Base-by-base conservation (phyloP, 2,329 filamentous ascomycete genomes). In the Trichothecium roseum region DNA sequence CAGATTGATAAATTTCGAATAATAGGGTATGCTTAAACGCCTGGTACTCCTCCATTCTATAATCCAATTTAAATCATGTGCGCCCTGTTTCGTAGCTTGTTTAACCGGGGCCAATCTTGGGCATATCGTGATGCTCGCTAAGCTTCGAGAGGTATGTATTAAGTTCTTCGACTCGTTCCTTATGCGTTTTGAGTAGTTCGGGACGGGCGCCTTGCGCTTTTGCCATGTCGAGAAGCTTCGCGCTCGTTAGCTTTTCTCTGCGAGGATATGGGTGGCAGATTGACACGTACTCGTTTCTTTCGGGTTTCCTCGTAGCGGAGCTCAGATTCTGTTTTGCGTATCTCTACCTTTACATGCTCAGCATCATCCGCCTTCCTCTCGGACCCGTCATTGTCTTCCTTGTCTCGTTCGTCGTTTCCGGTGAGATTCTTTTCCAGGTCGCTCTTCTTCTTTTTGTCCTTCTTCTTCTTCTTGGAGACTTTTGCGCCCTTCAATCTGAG, bases 41-140 rank as follows among this genome's bases (percentile, higher is more conserved):
- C 20, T 24, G 20, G 20, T 24, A 24, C 16, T 15, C 32, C 8
- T 10, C 14, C 16, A 12, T 28, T 28, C 17, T 9, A 33, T 22
- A n/a, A 12, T 14, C n/a, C 12, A 13, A 32, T 32, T 8, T 15
- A 32, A 18, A 36, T 30, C n/a, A 10, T 28, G 18, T n/a, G n/a
- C n/a, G n/a, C n/a, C 4, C 10, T 18, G 8, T 32, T 26, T 17
- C 12, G 34, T 22, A 16, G 9, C 28, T 17, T 13, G 20, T 32
- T 56, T 61, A 78, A 28, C 73, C 73, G 1, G 73, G 73, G 9
- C 73, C 73, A 38, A 78, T 78, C 63, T 76, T 77, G 48, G 73
- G 73, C 88, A 98, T 98, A 56, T 98, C 91, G 59, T 98, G 89
- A 63, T 98, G 91, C 62, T 98, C 91, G 61, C 85, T 94, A 51